Evolutionary conservation across 495 filamentous ascomycete species (phyloP).

Genomic region (Trypethelium eluteriae): DNA sequence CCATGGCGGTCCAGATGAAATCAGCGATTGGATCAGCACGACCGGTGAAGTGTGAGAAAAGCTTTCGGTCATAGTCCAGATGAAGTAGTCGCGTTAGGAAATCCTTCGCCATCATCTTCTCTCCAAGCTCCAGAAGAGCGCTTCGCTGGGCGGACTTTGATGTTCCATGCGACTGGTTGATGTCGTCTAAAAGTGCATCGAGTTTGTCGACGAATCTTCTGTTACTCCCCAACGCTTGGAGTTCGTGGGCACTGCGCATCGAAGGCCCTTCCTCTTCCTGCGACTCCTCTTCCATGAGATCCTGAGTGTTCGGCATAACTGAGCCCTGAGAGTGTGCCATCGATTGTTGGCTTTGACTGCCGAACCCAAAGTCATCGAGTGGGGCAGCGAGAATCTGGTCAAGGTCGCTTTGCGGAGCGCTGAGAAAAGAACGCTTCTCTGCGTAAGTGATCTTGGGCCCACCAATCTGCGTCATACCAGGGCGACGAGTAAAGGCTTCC

Average conservation of each 20-base stretch:
- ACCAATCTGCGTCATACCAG: slow-evolving; percentile 9
- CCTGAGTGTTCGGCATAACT: slow-evolving; percentile 20
- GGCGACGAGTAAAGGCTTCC: not conserved
- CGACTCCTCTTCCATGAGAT: slow-evolving; percentile 44
- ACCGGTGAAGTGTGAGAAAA: slow-evolving; percentile 47
- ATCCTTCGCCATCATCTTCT: slow-evolving; percentile 57
- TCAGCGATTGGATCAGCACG: slow-evolving; percentile 42
- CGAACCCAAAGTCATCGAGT: slow-evolving; percentile 18
- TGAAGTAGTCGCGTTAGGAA: slow-evolving; percentile 68
- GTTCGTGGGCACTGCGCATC: slow-evolving; percentile 81
- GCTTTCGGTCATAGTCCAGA: slow-evolving; percentile 58
- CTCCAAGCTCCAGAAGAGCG: slow-evolving; percentile 50
- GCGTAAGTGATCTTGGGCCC: slow-evolving; percentile 54
- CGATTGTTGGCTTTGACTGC: not conserved
- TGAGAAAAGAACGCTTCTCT: slow-evolving; percentile 51
- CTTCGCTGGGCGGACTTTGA: slow-evolving; percentile 44
- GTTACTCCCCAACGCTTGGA: slow-evolving; percentile 78
- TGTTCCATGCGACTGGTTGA: slow-evolving; percentile 50
- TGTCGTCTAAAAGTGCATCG: slow-evolving; percentile 75
- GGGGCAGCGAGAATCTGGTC: slow-evolving; percentile 28
- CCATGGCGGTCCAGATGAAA: slow-evolving; percentile 49
- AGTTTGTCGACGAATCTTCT: slow-evolving; percentile 72
- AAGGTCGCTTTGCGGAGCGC: slow-evolving; percentile 32
- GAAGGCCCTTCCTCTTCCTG: slow-evolving; percentile 43
- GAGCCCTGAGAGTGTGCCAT: slow-evolving; percentile 15